These are phyloP conservation scores for Phaeosphaeriaceae sp. DNA, from an alignment of 2,329 filamentous ascomycete genomes.

Conservation along the genomic window DNA sequence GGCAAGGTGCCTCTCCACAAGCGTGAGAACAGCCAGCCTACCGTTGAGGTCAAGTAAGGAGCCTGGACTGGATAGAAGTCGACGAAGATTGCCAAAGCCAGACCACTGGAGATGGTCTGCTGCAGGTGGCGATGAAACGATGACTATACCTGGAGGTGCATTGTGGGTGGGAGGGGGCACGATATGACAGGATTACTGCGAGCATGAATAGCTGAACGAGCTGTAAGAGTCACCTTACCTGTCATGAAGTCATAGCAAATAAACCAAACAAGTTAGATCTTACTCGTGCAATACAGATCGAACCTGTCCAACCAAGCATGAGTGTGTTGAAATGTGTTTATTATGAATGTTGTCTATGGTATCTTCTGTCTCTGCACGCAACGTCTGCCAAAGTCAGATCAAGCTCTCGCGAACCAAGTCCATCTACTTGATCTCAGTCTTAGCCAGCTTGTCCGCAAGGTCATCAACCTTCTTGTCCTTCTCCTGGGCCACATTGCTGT, in stretches of 20 bases:
- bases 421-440: conserved; percentile 62
- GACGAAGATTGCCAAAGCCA: neutral
- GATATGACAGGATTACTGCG: neutral
- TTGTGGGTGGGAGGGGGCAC: too few species aligned
- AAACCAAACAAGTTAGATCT: neutral
- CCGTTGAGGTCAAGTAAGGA: neutral
- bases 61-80: too few species aligned
- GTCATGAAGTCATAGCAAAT: neutral
- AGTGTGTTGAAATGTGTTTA: neutral
- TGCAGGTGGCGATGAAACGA: too few species aligned
- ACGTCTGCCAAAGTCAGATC: neutral
- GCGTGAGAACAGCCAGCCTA: conserved; percentile 16
- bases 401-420: neutral
- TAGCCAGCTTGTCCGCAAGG: conserved; percentile 76
- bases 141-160: too few species aligned
- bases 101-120: too few species aligned
- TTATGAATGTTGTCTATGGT: neutral
- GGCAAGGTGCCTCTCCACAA: conserved; percentile 6
- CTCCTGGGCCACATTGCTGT: conserved; percentile 74
- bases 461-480: conserved; percentile 83
- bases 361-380: neutral
- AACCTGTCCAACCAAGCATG: neutral
- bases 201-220: neutral
- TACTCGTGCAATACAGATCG: neutral
- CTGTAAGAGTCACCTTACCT: neutral